Evolutionary conservation across 805 yeast species (phyloP), one percentile per base, ranked within the genome.

Genomic region (Metschnikowia rubicola): DNA sequence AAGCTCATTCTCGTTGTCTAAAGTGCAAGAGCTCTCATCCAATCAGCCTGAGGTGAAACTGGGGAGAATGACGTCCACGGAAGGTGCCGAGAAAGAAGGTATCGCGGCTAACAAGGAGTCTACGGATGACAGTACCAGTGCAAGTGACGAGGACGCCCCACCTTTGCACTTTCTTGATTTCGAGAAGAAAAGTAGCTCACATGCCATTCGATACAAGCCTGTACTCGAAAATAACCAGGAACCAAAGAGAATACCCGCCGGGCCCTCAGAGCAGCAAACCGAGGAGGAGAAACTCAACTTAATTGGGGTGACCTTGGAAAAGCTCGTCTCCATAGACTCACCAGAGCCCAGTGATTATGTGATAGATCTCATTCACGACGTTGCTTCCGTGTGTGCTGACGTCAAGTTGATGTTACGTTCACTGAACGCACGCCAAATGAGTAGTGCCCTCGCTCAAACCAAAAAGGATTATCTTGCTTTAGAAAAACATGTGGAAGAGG

Each of bases 331-430:
- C 0, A 79, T 84, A 2, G 68, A 73, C 43, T 70, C 85, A 0
- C 75, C 80, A 2, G 72, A 80, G 11, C 83, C 89, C 5, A 69
- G 77, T 11, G 83, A 79, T 49, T 65, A 68, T 37, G 68, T 81
- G 6, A 70, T 86, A 36, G 84, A 82, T 48, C 61, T 80, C 39
- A 76, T 86, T 37, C 80, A 78, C 56, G 88, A 86, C 53, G 67
- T 79, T 4, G 82, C 85, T 0, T 78, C 82, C 0, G 61, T 83
- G 37, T 80, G 80, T 0, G 77, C 82, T 50, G 92, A 86, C 58
- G 70, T 81, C 65, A 81, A 83, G 55, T 63, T 86, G 49, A 74
- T 84, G 74, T 57, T 82, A 39, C 66, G 86, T 44, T 74, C 83
- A 0, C 62, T 73, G 48, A 81, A 82, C 58, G 80, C 74, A 1